These are phyloP conservation scores for Onygenales sp. DNA, from an alignment of 2,329 filamentous ascomycete genomes.

Conservation along the genomic window DNA sequence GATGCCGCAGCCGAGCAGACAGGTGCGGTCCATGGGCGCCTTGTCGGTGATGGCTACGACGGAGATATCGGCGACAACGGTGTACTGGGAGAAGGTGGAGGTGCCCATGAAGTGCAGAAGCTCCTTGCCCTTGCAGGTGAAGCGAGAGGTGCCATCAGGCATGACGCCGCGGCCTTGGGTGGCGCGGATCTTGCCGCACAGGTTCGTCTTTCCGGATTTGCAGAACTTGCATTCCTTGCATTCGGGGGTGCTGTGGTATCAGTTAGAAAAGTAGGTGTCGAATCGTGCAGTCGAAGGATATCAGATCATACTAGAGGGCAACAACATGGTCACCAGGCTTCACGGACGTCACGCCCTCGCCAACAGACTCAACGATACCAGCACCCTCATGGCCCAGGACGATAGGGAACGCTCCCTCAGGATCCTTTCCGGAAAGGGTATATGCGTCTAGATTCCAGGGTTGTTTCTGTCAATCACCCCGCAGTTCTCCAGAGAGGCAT, in stretches of 20 bases:
- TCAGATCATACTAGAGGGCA: conserved; percentile 62
- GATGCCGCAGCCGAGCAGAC: conserved; percentile 93
- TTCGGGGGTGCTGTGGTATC: conserved; percentile 68
- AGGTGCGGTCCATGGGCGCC: conserved; percentile 91
- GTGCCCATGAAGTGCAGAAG: conserved; percentile 99
- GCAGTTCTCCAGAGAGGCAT: background rate
- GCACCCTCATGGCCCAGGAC: conserved; percentile 86
- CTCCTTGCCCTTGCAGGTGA: conserved; percentile 90
- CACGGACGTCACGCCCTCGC: conserved; percentile 88
- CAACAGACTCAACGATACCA: conserved; percentile 84
- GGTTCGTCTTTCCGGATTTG: conserved; percentile 98
- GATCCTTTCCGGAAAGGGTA: conserved; percentile 91
- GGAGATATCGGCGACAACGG: conserved; percentile 95
- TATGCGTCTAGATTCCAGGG: conserved; percentile 60
- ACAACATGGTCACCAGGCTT: conserved; percentile 89
- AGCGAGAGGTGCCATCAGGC: conserved; percentile 92
- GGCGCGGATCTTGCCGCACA: conserved; percentile 96
- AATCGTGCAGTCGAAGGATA: background rate
- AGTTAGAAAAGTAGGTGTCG: background rate
- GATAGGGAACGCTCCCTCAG: conserved; percentile 86
- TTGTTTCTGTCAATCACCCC: background rate
- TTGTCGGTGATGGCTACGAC: conserved; percentile 86
- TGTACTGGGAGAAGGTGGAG: conserved; percentile 98
- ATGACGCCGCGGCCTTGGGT: conserved; percentile 94
- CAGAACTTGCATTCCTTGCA: conserved; percentile 99